These are phyloP conservation scores for Didymella pomorum DNA, from an alignment of 2,329 filamentous ascomycete genomes.

Conservation along the genomic window DNA sequence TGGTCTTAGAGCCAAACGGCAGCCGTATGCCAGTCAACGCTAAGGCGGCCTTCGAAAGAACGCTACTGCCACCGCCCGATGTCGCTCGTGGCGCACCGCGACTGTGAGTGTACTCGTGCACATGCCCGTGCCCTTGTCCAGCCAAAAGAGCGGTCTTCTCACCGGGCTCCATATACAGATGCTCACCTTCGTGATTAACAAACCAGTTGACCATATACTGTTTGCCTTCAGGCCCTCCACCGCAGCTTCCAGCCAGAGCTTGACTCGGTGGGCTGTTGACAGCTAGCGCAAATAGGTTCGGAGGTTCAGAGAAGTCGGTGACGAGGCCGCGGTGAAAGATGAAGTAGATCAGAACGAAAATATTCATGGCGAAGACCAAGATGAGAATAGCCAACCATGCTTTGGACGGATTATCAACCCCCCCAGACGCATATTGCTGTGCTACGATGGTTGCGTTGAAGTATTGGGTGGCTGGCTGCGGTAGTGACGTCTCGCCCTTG, in stretches of 20 bases:
- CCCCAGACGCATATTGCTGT: conserved; percentile 75
- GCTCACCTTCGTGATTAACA: conserved; percentile 58
- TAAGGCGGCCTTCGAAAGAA: conserved; percentile 7
- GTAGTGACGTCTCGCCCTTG: conserved; percentile 42
- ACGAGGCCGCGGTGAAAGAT: conserved; percentile 68
- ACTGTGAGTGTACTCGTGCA: conserved; percentile 11
- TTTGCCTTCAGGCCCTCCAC: conserved; percentile 61
- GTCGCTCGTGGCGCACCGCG: neutral
- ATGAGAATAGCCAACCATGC: conserved; percentile 73
- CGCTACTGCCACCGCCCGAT: conserved; percentile 1
- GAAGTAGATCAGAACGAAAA: conserved; percentile 71
- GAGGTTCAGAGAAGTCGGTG: conserved; percentile 80
- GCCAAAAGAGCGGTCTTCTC: conserved; percentile 38
- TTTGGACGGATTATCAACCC: conserved; percentile 66
- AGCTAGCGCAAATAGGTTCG: conserved; percentile 76
- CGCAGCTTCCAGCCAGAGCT: conserved; percentile 64
- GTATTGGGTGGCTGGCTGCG: conserved; percentile 59
- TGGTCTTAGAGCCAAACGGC: neutral
- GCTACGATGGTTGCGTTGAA: conserved; percentile 72
- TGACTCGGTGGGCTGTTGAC: conserved; percentile 68
- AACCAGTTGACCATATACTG: conserved; percentile 59
- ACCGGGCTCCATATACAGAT: conserved; percentile 62
- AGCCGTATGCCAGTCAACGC: conserved; percentile 12
- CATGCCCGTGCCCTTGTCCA: conserved; percentile 19
- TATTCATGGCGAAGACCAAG: conserved; percentile 71